Conservation (phyloP, 306 rosid species). For the Hippophae tibetana region DNA sequence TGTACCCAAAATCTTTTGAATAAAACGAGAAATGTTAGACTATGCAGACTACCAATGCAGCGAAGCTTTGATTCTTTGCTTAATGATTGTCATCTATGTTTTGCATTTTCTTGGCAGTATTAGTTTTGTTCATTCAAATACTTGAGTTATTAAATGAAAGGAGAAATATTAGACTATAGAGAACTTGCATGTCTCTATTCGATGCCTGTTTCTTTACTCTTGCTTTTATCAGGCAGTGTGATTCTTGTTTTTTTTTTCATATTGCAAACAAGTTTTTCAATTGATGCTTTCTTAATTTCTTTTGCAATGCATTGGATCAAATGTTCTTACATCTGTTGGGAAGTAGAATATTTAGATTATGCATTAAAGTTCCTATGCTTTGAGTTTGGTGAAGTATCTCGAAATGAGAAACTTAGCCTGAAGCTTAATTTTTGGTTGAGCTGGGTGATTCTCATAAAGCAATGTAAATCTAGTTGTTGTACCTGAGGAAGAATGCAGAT, state of each 20-base stretch:
- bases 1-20: too few species aligned
- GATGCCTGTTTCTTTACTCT: background rate
- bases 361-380: too few species aligned
- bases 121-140: constrained; percentile 19
- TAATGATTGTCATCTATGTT: constrained; percentile 13
- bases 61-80: background rate
- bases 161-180: constrained; percentile 9
- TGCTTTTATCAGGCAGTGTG: background rate
- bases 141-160: constrained; percentile 13
- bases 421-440: too few species aligned
- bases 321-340: too few species aligned
- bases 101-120: background rate
- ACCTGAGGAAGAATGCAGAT: too few species aligned
- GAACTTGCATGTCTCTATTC: constrained; percentile 10
- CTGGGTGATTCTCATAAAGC: too few species aligned
- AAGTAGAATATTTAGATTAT: too few species aligned
- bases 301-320: too few species aligned
- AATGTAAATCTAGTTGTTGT: too few species aligned
- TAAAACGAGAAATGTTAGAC: too few species aligned
- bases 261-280: background rate
- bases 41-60: background rate
- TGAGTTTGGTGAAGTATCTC: too few species aligned
- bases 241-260: background rate
- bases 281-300: background rate
- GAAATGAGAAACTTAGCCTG: too few species aligned